Evolutionary conservation across 2,329 filamentous ascomycete genomes (phyloP).

Genomic region (Penicillium sclerotigenum): DNA sequence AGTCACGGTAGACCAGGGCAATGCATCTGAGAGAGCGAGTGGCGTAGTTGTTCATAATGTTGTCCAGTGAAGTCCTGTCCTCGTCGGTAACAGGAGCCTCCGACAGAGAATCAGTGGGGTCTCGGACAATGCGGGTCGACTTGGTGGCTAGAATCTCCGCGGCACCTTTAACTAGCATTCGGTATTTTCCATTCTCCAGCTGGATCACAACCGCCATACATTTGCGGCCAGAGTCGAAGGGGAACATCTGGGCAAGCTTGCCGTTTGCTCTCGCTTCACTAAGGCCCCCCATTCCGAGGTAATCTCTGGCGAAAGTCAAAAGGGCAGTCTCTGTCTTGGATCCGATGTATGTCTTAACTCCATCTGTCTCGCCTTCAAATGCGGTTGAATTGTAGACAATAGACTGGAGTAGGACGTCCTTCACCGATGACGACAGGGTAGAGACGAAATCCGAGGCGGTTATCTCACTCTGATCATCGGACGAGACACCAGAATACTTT

Average conservation of each 20-base stretch:
- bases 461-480: conserved; percentile 45
- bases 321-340: conserved; percentile 77
- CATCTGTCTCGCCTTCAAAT: conserved; percentile 63
- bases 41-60: conserved; percentile 74
- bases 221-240: conserved; percentile 64
- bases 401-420: conserved; percentile 59
- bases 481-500: conserved; percentile 35
- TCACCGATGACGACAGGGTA: conserved; percentile 52
- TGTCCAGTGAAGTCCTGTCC: conserved; percentile 58
- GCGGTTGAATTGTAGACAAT: conserved; percentile 68
- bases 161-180: conserved; percentile 55
- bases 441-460: conserved; percentile 54
- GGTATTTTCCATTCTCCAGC: conserved; percentile 53
- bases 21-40: conserved; percentile 79
- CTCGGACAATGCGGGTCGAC: conserved; percentile 53
- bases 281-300: conserved; percentile 62
- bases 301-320: conserved; percentile 64
- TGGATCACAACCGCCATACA: conserved; percentile 67
- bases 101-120: conserved; percentile 58
- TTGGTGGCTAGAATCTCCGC: conserved; percentile 50
- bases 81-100: conserved; percentile 54
- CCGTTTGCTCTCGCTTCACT: conserved; percentile 61
- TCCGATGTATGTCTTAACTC: conserved; percentile 62
- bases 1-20: conserved; percentile 78
- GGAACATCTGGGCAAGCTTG: conserved; percentile 52